phyloP scores from a whole-genome alignment of 2,329 filamentous ascomycete species.

The Cladosporium sphaerospermum region DNA sequence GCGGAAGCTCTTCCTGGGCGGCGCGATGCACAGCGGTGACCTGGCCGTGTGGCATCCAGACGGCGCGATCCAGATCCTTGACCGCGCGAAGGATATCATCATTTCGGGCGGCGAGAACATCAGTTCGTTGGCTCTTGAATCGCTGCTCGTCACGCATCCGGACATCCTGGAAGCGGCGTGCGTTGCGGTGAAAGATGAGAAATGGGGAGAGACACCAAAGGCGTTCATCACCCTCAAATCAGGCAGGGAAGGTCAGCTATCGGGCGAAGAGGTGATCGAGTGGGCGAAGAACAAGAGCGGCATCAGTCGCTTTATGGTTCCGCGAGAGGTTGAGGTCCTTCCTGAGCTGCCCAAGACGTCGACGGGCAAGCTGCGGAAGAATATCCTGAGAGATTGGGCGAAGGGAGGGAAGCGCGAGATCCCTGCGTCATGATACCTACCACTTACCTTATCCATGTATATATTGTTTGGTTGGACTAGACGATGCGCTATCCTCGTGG shows the following conservation, averaged over 20 bases:
- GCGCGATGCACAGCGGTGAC: conserved; percentile 82
- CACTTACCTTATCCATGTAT: no score
- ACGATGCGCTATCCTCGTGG: neutral
- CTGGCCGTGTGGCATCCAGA: conserved; percentile 90
- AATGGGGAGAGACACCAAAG: conserved; percentile 96
- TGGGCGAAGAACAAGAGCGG: conserved; percentile 78
- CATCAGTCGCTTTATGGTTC: conserved; percentile 89
- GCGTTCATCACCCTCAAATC: conserved; percentile 79
- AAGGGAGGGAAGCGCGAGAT: conserved; percentile 44
- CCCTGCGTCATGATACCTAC: neutral
- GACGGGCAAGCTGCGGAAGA: conserved; percentile 96
- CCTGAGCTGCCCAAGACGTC: conserved; percentile 88
- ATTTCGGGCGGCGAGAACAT: conserved; percentile 98
- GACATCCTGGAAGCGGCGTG: conserved; percentile 87
- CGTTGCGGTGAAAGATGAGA: conserved; percentile 76
- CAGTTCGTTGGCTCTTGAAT: conserved; percentile 84
- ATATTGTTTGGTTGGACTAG: no score
- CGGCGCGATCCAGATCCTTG: conserved; percentile 83
- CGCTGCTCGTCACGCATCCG: conserved; percentile 81
- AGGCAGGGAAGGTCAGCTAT: conserved; percentile 47
- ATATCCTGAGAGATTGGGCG: conserved; percentile 81
- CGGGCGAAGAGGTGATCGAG: conserved; percentile 64
- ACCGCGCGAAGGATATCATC: conserved; percentile 95
- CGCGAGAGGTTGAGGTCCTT: conserved; percentile 69
- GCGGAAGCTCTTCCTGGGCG: conserved; percentile 77